These are phyloP conservation scores for Diversispora epigaea DNA, from an alignment of 192 early-diverging fungal species.

Conservation along the genomic window DNA sequence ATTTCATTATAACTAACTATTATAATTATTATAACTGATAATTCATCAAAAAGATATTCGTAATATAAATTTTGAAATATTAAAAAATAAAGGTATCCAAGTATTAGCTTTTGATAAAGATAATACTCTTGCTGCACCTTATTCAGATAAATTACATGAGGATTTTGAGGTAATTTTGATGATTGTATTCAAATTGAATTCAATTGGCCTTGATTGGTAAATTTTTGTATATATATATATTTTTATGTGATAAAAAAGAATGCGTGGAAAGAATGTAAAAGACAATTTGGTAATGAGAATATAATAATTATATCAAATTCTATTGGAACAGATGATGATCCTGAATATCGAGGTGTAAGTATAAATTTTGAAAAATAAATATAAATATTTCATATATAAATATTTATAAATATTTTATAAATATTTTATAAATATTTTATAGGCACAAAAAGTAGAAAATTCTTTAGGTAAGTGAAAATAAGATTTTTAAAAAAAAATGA, in stretches of 20 bases:
- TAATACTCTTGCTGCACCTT: conserved; percentile 91
- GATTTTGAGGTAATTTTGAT: conserved; percentile 56
- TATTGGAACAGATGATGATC: conserved; percentile 80
- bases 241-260: conserved; percentile 36
- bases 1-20: neutral
- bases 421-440: conserved; percentile 6
- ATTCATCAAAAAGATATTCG: conserved; percentile 60
- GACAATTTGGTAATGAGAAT: conserved; percentile 59
- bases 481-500: neutral
- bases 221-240: neutral
- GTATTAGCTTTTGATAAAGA: conserved; percentile 96
- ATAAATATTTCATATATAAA: neutral
- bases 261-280: conserved; percentile 66
- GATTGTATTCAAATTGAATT: neutral
- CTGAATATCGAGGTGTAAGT: conserved; percentile 44
- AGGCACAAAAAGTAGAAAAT: conserved; percentile 48
- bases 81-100: conserved; percentile 61
- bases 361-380: too few relatives aligned
- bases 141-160: conserved; percentile 64
- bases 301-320: conserved; percentile 90
- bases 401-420: conserved; percentile 31
- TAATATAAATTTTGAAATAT: conserved; percentile 58
- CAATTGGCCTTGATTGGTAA: neutral
- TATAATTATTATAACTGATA: neutral
- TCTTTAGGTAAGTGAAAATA: conserved; percentile 40